Evolutionary conservation across 169 alveolate genomes (phyloP).

Genomic region (Pseudocohnilembus persalinus): DNA sequence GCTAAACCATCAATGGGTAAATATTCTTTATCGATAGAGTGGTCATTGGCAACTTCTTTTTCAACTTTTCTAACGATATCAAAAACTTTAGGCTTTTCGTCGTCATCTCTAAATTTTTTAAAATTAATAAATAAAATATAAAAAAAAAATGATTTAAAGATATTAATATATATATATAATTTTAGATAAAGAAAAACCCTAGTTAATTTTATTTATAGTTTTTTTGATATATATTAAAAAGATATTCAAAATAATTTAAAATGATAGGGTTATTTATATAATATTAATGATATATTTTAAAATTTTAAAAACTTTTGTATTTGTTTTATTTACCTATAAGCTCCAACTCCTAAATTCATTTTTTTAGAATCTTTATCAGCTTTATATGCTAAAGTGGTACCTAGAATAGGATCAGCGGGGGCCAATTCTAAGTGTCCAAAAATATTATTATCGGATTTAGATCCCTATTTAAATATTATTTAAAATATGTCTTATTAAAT

Average conservation of each 20-base stretch:
- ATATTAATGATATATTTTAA: no score
- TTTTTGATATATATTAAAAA: no score
- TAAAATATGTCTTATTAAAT: no score
- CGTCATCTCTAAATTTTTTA: slow-evolving; percentile 74
- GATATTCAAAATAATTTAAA: no score
- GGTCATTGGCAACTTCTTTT: slow-evolving; percentile 66
- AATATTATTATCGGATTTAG: background rate
- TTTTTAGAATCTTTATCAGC: slow-evolving; percentile 76
- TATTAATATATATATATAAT: no score
- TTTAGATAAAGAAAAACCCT: no score
- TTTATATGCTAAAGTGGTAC: slow-evolving; percentile 68
- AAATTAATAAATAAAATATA: no score
- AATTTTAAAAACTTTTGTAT: no score
- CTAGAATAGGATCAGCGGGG: slow-evolving; percentile 89
- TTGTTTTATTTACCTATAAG: slow-evolving; percentile 50
- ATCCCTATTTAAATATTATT: background rate
- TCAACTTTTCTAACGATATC: slow-evolving; percentile 79
- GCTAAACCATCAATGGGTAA: slow-evolving; percentile 86
- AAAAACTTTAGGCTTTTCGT: slow-evolving; percentile 83
- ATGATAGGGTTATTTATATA: no score
- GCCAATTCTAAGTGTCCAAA: slow-evolving; percentile 44
- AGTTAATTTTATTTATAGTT: no score
- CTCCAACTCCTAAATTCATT: slow-evolving; percentile 90
- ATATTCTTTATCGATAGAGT: slow-evolving; percentile 71
- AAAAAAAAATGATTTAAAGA: no score